Conservation (phyloP, 192 early-diverging fungal species). For the Rhizophagus sp. region DNA sequence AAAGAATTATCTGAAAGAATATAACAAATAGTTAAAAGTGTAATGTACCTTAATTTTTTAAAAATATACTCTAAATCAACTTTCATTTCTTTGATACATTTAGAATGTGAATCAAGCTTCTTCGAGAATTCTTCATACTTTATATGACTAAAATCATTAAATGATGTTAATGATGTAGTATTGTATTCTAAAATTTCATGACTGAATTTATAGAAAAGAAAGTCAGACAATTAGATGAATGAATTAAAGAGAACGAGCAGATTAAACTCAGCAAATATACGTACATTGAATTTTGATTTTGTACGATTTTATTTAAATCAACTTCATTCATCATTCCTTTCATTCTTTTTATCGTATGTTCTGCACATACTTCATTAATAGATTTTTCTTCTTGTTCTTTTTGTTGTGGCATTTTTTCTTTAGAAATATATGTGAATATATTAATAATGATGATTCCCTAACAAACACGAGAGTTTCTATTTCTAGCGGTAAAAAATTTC, state of each 20-base stretch:
- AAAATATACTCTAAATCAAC: conserved; percentile 27
- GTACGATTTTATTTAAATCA: conserved; percentile 17
- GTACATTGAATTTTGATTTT: conserved; percentile 15
- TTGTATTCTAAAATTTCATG: conserved; percentile 1
- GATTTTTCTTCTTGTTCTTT: neutral
- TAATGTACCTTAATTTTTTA: conserved; percentile 22
- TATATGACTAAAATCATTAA: conserved; percentile 2
- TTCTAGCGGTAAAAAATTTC: no score
- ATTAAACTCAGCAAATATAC: neutral
- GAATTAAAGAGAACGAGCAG: neutral
- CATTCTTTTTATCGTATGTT: neutral
- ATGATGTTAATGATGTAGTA: neutral
- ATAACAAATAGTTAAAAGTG: no score
- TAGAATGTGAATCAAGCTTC: conserved; percentile 23
- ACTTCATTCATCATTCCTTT: conserved; percentile 3
- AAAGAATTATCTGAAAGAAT: neutral
- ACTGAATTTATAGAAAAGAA: neutral
- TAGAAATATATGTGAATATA: neutral
- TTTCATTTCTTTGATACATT: conserved; percentile 30
- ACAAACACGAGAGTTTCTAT: no score
- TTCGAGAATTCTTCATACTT: conserved; percentile 25
- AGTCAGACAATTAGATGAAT: neutral
- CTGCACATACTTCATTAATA: neutral
- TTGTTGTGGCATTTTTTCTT: neutral
- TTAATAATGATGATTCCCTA: no score